Evolutionary conservation across 257 asterid species (phyloP).

Genomic region (Cynanchum wilfordii): DNA sequence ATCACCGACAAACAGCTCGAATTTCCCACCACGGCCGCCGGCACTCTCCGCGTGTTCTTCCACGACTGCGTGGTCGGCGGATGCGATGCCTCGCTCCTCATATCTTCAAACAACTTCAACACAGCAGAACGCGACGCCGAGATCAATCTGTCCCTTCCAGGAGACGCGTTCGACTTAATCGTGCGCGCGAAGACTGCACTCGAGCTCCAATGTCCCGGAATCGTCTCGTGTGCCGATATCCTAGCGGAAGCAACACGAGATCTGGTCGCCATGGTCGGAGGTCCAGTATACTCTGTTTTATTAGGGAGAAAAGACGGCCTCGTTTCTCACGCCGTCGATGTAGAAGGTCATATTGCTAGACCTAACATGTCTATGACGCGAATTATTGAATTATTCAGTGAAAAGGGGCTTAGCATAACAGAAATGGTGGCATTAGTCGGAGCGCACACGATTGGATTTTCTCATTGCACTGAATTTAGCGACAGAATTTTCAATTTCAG

Average conservation of each 20-base stretch:
- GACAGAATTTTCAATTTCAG: conserved; percentile 48
- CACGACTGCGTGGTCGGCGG: conserved; percentile 90
- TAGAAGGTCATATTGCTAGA: conserved; percentile 70
- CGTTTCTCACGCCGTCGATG: conserved; percentile 38
- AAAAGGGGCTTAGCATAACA: conserved; percentile 34
- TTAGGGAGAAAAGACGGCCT: conserved; percentile 67
- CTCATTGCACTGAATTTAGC: conserved; percentile 71
- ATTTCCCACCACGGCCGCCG: conserved; percentile 79
- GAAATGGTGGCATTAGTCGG: conserved; percentile 81
- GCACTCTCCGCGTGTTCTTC: conserved; percentile 80
- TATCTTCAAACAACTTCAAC: conserved; percentile 45
- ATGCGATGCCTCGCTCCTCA: conserved; percentile 78
- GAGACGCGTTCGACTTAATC: conserved; percentile 72
- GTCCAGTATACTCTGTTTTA: conserved; percentile 52
- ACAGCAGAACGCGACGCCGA: conserved; percentile 63
- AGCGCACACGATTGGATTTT: conserved; percentile 81
- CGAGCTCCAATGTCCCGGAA: conserved; percentile 73
- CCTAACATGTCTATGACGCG: conserved; percentile 49
- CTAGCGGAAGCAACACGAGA: conserved; percentile 70
- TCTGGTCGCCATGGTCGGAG: conserved; percentile 69
- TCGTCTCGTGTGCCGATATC: conserved; percentile 79
- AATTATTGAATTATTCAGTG: conserved; percentile 43
- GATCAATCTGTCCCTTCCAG: conserved; percentile 67
- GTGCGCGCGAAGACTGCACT: conserved; percentile 61
- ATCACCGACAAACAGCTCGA: conserved; percentile 58